Evolutionary conservation across 129 eudicot species (phyloP).

Genomic region (Artemisia tridentata): DNA sequence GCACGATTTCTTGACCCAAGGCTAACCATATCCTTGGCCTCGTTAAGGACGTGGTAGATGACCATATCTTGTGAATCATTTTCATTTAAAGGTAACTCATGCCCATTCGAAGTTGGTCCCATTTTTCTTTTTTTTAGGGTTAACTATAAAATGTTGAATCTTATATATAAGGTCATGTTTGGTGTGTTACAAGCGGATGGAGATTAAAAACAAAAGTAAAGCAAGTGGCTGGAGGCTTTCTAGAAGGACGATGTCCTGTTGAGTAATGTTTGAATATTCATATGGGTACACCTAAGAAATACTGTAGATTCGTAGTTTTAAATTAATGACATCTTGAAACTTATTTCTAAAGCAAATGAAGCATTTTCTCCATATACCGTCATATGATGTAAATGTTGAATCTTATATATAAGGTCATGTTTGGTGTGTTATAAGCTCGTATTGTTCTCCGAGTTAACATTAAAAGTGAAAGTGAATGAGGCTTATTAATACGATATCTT

Average conservation of each 20-base stretch:
- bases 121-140: conserved; percentile 12
- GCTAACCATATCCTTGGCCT: conserved; percentile 39
- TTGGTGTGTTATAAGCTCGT: too few relatives aligned
- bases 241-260: conserved; percentile 12
- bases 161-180: conserved; percentile 22
- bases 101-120: conserved; percentile 32
- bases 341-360: too few relatives aligned
- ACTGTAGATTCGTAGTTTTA: too few relatives aligned
- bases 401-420: too few relatives aligned
- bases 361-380: too few relatives aligned
- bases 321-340: too few relatives aligned
- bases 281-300: too few relatives aligned
- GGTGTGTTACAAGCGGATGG: neutral
- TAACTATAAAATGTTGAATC: conserved; percentile 2
- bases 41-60: conserved; percentile 54
- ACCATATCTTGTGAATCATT: conserved; percentile 81
- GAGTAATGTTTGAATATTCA: conserved; percentile 16
- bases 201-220: neutral
- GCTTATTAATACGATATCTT: too few relatives aligned
- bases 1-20: conserved; percentile 3
- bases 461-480: too few relatives aligned
- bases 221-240: conserved; percentile 7
- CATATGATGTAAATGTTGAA: too few relatives aligned
- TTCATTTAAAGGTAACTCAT: conserved; percentile 65
- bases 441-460: too few relatives aligned